Evolutionary conservation across 176 grass and related monocot genomes (phyloP).

Genomic region (Dactylis glomerata): DNA sequence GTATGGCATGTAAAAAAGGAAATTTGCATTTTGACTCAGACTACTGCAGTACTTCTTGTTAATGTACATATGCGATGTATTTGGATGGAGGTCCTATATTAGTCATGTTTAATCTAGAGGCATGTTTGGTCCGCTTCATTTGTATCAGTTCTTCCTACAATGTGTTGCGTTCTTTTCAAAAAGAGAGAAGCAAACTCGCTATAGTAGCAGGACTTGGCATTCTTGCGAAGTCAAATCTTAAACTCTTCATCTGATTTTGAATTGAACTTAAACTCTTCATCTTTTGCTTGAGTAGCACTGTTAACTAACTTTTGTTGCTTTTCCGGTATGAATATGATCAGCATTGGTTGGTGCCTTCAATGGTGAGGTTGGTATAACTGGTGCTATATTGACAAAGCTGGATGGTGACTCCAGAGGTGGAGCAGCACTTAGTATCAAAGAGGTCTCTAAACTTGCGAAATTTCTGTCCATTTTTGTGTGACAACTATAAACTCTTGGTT

Average conservation of each 20-base stretch:
- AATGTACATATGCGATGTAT: not conserved
- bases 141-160: not conserved
- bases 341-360: slow-evolving; percentile 96
- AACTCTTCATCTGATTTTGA: not conserved
- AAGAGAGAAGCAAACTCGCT: not conserved
- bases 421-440: slow-evolving; percentile 96
- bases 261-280: not conserved
- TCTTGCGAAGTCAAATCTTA: not conserved
- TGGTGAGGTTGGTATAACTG: slow-evolving; percentile 83
- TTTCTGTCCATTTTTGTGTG: not conserved
- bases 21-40: not conserved
- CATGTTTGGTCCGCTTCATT: not conserved
- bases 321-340: slow-evolving; percentile 42
- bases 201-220: slow-evolving; percentile 8
- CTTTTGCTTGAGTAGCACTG: slow-evolving; percentile 15
- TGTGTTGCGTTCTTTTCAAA: not conserved
- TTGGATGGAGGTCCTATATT: not conserved
- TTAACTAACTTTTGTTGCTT: slow-evolving; percentile 22
- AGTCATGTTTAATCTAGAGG: slow-evolving; percentile 3
- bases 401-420: slow-evolving; percentile 98
- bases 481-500: not conserved
- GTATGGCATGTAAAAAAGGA: not conserved
- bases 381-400: slow-evolving; percentile 92
- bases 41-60: not conserved
- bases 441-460: slow-evolving; percentile 47